phyloP scores from a whole-genome alignment of 2,329 filamentous ascomycete genomes.

The Fusarium keratoplasticum region DNA sequence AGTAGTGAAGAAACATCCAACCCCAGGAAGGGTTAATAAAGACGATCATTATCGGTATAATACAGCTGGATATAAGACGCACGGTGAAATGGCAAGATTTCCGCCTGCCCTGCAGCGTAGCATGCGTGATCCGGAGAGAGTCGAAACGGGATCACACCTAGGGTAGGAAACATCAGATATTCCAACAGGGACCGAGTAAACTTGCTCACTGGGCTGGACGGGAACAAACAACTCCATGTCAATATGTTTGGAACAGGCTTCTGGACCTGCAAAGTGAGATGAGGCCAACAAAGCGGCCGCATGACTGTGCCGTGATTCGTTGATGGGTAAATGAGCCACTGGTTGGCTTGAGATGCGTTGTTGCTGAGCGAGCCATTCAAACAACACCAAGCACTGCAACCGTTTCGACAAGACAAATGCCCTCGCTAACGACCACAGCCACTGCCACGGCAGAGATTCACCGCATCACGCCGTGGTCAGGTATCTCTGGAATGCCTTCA shows the following conservation, averaged over 20 bases:
- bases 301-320: slow-evolving; percentile 25
- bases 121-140: not conserved
- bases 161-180: not conserved
- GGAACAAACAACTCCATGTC: not conserved
- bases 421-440: not conserved
- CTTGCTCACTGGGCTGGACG: not conserved
- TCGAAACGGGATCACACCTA: not conserved
- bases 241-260: not conserved
- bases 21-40: not conserved
- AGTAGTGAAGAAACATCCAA: not conserved
- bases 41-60: not conserved
- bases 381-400: slow-evolving; percentile 7
- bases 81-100: not conserved
- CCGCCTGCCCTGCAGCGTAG: not conserved
- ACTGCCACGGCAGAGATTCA: slow-evolving; percentile 6
- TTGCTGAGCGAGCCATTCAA: slow-evolving; percentile 17
- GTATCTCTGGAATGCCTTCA: slow-evolving; percentile 3
- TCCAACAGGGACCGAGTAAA: not conserved
- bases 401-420: not conserved
- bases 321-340: slow-evolving; percentile 22
- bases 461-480: slow-evolving; percentile 5
- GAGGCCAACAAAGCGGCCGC: not conserved
- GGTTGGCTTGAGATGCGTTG: not conserved
- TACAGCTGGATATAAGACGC: not conserved
- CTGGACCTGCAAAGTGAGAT: slow-evolving; percentile 1